Percentiles rank a stretch among this genome's conserved stretches.
Conservation (phyloP, 768 basidiomycete species). For the Boletus patriciae region DNA sequence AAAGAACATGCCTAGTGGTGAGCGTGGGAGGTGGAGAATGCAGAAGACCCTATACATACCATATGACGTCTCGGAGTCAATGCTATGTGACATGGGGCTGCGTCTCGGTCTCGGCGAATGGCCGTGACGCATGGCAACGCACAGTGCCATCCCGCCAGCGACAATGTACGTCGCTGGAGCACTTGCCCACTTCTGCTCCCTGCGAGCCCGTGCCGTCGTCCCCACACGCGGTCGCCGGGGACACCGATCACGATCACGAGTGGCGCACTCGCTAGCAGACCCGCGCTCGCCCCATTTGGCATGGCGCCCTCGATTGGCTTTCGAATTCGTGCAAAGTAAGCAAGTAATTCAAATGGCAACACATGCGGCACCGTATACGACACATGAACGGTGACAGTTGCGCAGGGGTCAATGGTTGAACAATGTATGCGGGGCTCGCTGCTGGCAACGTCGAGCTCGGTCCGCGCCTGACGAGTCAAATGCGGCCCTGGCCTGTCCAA, state of each 20-base stretch:
- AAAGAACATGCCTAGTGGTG: neutral
- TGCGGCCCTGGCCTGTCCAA: neutral
- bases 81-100: conserved; percentile 13
- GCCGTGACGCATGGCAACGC: neutral
- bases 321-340: neutral
- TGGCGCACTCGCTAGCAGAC: conserved; percentile 5
- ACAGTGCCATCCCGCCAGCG: neutral
- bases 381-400: conserved; percentile 15
- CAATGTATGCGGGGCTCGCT: conserved; percentile 4
- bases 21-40: conserved; percentile 21
- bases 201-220: neutral
- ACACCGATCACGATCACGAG: neutral
- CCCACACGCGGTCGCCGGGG: neutral
- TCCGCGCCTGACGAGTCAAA: neutral
- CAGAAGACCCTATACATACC: conserved; percentile 3
- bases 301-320: neutral
- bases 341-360: conserved; percentile 16
- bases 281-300: conserved; percentile 17
- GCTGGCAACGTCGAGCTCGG: conserved; percentile 7
- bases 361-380: conserved; percentile 5
- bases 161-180: neutral
- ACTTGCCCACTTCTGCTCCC: neutral
- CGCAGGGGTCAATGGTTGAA: neutral
- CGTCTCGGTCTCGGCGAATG: conserved; percentile 8
- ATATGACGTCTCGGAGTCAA: conserved; percentile 21